A percentile compares a stretch with the other conserved stretches of the same genome.
Evolutionary conservation across 495 filamentous ascomycete genomes (phyloP).

Genomic region (Lophium mytilinum): DNA sequence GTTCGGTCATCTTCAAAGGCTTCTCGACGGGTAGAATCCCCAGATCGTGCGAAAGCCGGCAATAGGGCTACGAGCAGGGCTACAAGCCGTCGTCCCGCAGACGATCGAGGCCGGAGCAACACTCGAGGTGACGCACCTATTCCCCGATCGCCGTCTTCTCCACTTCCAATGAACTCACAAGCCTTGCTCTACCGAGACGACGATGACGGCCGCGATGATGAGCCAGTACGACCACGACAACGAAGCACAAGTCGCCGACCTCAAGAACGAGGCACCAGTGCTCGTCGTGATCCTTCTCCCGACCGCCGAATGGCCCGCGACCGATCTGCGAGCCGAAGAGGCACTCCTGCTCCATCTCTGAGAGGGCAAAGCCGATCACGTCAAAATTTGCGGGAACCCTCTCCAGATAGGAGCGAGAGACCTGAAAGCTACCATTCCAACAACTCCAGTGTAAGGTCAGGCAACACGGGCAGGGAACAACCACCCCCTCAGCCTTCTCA

Average conservation of each 20-base stretch:
- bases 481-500: neutral
- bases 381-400: slow-evolving; percentile 10
- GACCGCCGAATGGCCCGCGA: slow-evolving; percentile 24
- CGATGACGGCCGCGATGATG: slow-evolving; percentile 34
- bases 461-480: neutral
- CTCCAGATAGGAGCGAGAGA: slow-evolving; percentile 18
- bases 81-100: slow-evolving; percentile 25
- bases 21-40: slow-evolving; percentile 24
- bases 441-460: slow-evolving; percentile 14
- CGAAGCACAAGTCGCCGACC: slow-evolving; percentile 54
- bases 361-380: slow-evolving; percentile 17
- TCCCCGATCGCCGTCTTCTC: slow-evolving; percentile 13
- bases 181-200: slow-evolving; percentile 30
- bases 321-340: slow-evolving; percentile 21
- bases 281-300: slow-evolving; percentile 41
- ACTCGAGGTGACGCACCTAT: slow-evolving; percentile 8
- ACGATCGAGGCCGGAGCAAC: slow-evolving; percentile 17
- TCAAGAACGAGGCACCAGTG: slow-evolving; percentile 40
- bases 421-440: slow-evolving; percentile 14
- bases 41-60: slow-evolving; percentile 17
- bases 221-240: slow-evolving; percentile 37
- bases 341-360: neutral
- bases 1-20: slow-evolving; percentile 22
- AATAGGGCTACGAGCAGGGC: slow-evolving; percentile 19
- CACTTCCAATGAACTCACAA: slow-evolving; percentile 25